Evolutionary conservation across 2,329 filamentous ascomycete species (phyloP).

Genomic region (Phoma herbarum): DNA sequence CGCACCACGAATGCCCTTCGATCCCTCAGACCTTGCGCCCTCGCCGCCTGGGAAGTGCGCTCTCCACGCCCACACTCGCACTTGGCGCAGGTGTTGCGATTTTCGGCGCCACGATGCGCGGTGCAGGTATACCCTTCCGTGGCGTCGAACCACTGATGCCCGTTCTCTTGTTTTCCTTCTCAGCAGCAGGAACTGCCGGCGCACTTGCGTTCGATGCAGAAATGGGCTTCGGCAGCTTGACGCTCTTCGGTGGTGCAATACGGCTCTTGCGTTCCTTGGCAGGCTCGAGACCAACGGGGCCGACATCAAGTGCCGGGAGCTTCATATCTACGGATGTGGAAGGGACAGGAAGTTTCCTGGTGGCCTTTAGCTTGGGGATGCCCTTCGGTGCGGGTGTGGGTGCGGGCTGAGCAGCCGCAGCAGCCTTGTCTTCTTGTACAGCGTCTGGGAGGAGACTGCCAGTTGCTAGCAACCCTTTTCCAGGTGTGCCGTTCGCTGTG

Average conservation of each 20-base stretch:
- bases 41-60: conserved; percentile 43
- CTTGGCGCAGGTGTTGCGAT: conserved; percentile 6
- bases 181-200: conserved; percentile 4
- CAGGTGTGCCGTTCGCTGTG: conserved; percentile 50
- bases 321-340: conserved; percentile 25
- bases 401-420: conserved; percentile 4
- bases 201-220: background rate
- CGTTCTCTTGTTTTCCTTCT: conserved; percentile 36
- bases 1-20: background rate
- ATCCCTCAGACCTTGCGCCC: conserved; percentile 30
- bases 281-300: conserved; percentile 35
- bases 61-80: conserved; percentile 32
- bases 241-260: conserved; percentile 47
- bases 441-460: conserved; percentile 42
- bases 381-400: conserved; percentile 20
- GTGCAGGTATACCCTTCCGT: conserved; percentile 42
- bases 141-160: conserved; percentile 36
- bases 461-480: conserved; percentile 47
- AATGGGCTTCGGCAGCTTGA: conserved; percentile 41
- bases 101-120: conserved; percentile 31
- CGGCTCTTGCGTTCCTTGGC: conserved; percentile 42
- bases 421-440: conserved; percentile 33
- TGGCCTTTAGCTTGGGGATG: conserved; percentile 29
- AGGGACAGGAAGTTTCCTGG: conserved; percentile 36
- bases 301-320: conserved; percentile 32